A percentile compares a stretch with the other conserved stretches of the same genome.
Conservation (phyloP, 306 rosid genomes). For the Fragaria vesca region DNA sequence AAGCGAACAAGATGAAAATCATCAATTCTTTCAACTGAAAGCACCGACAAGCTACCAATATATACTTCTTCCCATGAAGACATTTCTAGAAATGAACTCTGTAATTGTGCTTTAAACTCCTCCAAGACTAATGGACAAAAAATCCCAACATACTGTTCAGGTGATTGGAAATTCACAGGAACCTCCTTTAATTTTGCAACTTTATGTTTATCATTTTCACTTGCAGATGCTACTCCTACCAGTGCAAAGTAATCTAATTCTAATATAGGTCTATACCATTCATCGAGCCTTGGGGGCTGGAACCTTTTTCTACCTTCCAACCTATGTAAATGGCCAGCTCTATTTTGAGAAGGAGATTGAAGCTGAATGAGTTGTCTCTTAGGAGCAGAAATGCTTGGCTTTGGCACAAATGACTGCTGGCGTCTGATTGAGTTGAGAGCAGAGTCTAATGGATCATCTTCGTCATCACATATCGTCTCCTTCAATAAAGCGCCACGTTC, state of each 20-base stretch:
- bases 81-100: slow-evolving; percentile 68
- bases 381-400: slow-evolving; percentile 46
- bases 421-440: slow-evolving; percentile 54
- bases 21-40: slow-evolving; percentile 86
- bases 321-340: slow-evolving; percentile 44
- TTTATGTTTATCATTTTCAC: slow-evolving; percentile 51
- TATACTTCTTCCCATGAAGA: slow-evolving; percentile 80
- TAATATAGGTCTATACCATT: slow-evolving; percentile 88
- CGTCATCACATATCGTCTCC: slow-evolving; percentile 42
- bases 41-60: slow-evolving; percentile 78
- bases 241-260: slow-evolving; percentile 73
- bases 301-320: slow-evolving; percentile 70
- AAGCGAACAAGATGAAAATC: slow-evolving; percentile 92
- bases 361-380: slow-evolving; percentile 91
- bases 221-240: slow-evolving; percentile 60
- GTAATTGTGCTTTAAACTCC: slow-evolving; percentile 91
- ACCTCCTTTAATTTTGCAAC: slow-evolving; percentile 67
- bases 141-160: slow-evolving; percentile 75
- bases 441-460: slow-evolving; percentile 53
- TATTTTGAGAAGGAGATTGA: slow-evolving; percentile 52
- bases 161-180: slow-evolving; percentile 81
- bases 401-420: slow-evolving; percentile 48
- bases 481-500: slow-evolving; percentile 34
- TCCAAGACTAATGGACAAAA: slow-evolving; percentile 89
- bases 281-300: slow-evolving; percentile 78